Base-by-base conservation (phyloP, 139 green algal genomes). In the Chlorella vulgaris region DNA sequence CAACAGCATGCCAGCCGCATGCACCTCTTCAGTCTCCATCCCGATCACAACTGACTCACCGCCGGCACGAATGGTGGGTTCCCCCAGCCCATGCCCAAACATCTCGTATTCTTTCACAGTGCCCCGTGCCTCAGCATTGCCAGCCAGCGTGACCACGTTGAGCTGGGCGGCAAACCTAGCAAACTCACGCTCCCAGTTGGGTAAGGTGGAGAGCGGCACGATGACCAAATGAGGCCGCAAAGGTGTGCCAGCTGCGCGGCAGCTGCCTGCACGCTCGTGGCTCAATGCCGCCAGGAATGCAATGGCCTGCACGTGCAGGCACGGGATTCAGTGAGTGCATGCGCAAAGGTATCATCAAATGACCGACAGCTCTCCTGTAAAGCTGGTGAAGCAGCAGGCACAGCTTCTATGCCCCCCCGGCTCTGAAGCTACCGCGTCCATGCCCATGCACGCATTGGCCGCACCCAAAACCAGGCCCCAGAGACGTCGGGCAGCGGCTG, bases 151-250 rank as follows among this genome's bases (percentile, higher is more conserved):
- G 35, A 79, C 73, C 51, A 79, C 73, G 15, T 79, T 79, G 35
- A 79, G 73, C 51, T 79, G 73, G 19, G 73, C 51, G 26, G 73
- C 73, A 39, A 79, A 79, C 26, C 73, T 50, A 26, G 73, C 73
- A 66, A 79, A 65, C 73, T 79, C 73, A 6, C 73, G 73, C 53
- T 69, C 35, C 73, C 73, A 79, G 73, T 79, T 68, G 51, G 73
- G 73, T 53, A 79, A 35, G 2, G 73, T 79, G 73, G 73, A 79
- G 2, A 79, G 73, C 35, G 73, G 73, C 5, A 79, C 73, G 7
- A 79, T 53, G 22, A 68, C 73, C 7, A 79, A 35, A 53, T 79
- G 73, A 2, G 73, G 73, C 6, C 24, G 73, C 19, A 24, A 7
- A 7, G 55, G 55, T 21, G 55, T 15, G 55, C 10, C 47, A 15